Evolutionary conservation across 2,329 filamentous ascomycete genomes (phyloP), one percentile per base, ranked within the genome.

Genomic region (Aspergillus sp.): DNA sequence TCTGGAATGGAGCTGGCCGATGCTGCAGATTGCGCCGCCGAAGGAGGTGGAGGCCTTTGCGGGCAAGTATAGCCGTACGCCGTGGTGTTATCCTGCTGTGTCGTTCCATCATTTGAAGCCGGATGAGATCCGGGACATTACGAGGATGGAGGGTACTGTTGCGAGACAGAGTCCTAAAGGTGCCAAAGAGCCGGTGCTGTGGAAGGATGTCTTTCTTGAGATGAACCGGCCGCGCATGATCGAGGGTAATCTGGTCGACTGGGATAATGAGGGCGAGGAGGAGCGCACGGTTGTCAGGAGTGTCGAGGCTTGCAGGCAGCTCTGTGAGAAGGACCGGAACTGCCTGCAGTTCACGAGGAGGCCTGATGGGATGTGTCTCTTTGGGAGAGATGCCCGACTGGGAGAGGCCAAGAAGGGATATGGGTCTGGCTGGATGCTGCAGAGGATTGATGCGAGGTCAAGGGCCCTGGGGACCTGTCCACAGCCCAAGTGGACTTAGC

Each of bases 51-150:
- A 78, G 53, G 69, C 73, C 24, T 71, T 73, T 22, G 74, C 74
- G 11, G 67, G 70, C 3, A 73, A 70, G 2, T 70, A 71, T 27
- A 70, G 68, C 7, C 73, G 67, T 50, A 73, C 68, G 34, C 73
- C 75, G 2, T 82, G 79, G 79, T 82, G 79, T 62, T 81, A 77
- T 61, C 76, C 79, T 20, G 75, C 75, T 2, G 72, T 79, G 3
- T 72, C 79, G 3, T 83, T 81, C 63, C 80, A 82, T 58, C 79
- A 80, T 62, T 70, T 83, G 45, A 66, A 69, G 1, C 69, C 75
- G 0, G 62, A 70, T 1, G 74, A 81, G 30, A 75, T 77, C 8
- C 66, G 70, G n/a, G 67, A 70, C 9, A 67, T 82, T 51, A 77
- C 73, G 65, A 68, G 68, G 9, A 76, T 82, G 27, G 77, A 82